Conservation (phyloP, 2,329 filamentous ascomycete genomes). For the Calycina marina region DNA sequence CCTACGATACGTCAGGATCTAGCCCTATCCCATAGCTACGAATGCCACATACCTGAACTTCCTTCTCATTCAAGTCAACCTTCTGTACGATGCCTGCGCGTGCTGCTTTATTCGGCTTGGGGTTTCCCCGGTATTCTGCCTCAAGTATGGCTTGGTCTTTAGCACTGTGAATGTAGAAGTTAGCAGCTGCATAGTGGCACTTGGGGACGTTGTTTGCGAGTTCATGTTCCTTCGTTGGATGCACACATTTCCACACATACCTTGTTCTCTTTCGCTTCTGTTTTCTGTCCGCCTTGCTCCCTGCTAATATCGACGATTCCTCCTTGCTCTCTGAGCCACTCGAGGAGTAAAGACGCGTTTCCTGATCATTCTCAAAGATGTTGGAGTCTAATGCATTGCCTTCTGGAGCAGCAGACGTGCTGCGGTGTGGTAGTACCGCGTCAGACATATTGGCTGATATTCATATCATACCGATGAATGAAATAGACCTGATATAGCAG, state of each 20-base stretch:
- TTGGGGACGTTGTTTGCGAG: too few species aligned
- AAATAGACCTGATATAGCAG: too few species aligned
- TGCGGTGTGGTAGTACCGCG: constrained; percentile 19
- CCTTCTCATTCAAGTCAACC: constrained; percentile 76
- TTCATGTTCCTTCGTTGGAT: too few species aligned
- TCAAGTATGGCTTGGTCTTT: constrained; percentile 85
- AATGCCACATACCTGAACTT: constrained; percentile 65
- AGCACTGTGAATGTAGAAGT: constrained; percentile 46
- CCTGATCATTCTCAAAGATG: constrained; percentile 12
- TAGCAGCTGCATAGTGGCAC: too few species aligned
- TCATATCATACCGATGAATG: constrained; percentile 13
- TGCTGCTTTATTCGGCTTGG: constrained; percentile 82
- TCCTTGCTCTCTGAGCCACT: constrained; percentile 11
- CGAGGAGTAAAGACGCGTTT: constrained; percentile 11
- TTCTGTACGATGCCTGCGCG: constrained; percentile 72
- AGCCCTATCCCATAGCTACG: not conserved
- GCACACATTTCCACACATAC: too few species aligned
- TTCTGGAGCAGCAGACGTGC: constrained; percentile 12
- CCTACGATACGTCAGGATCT: constrained; percentile 44
- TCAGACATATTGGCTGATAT: constrained; percentile 19
- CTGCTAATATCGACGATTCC: constrained; percentile 11
- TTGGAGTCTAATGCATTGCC: constrained; percentile 9
- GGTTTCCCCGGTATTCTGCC: constrained; percentile 67
- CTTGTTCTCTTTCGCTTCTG: constrained; percentile 46
- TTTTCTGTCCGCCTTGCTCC: constrained; percentile 23